Evolutionary conservation across 331 rosid species (phyloP).

Genomic region (Rosa hybrid): DNA sequence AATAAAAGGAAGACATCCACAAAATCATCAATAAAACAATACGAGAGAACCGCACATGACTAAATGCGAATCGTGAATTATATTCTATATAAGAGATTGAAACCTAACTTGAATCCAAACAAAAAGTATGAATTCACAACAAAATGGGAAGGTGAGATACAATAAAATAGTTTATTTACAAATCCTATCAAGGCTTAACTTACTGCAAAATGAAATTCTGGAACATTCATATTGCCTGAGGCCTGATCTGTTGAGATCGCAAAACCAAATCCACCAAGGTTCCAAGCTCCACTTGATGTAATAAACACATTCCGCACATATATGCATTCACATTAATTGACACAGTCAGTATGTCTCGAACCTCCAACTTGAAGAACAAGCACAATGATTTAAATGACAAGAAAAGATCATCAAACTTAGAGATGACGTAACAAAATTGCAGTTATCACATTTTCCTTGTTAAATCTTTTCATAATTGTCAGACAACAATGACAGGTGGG

Average conservation of each 20-base stretch:
- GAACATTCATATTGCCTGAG: conserved; percentile 58
- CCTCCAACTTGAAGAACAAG: not conserved
- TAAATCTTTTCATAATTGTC: not conserved
- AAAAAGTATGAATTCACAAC: not conserved
- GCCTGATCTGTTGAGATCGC: conserved; percentile 67
- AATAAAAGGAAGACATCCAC: not conserved
- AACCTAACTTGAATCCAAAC: not conserved
- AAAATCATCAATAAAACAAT: not conserved
- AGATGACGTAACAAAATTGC: not conserved
- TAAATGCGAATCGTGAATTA: not conserved
- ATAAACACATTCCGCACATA: no score
- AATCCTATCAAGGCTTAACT: conserved; percentile 42
- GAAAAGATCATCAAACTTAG: not conserved
- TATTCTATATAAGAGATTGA: not conserved
- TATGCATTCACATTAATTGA: not conserved
- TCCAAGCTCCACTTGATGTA: conserved; percentile 99
- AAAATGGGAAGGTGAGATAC: not conserved
- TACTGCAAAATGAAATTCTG: conserved; percentile 87
- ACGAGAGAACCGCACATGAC: not conserved
- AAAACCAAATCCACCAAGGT: conserved; percentile 96
- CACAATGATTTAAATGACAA: not conserved
- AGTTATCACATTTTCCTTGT: not conserved
- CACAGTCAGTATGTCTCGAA: not conserved
- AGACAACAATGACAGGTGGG: not conserved
- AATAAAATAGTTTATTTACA: not conserved